These are phyloP conservation scores for Corniculantispora saksenae DNA, from an alignment of 2,329 filamentous ascomycete genomes.

Conservation along the genomic window DNA sequence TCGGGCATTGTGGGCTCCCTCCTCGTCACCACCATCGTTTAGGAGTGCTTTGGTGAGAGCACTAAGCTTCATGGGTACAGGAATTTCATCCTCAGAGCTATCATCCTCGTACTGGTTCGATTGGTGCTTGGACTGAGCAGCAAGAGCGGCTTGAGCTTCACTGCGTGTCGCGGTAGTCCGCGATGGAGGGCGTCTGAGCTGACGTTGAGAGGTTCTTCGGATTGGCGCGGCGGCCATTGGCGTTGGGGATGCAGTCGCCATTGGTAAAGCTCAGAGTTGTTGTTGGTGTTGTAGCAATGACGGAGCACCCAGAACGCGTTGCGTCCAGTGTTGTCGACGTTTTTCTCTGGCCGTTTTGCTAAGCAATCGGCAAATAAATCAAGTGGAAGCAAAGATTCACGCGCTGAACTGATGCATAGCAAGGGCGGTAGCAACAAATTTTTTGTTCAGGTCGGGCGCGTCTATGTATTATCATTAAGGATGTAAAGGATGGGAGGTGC, in stretches of 20 bases:
- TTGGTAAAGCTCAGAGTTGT: slow-evolving; percentile 27
- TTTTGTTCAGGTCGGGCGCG: background rate
- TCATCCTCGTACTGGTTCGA: slow-evolving; percentile 62
- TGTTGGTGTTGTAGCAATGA: background rate
- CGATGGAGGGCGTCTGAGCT: slow-evolving; percentile 52
- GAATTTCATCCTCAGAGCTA: slow-evolving; percentile 92
- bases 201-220: slow-evolving; percentile 57
- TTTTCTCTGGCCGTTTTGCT: background rate
- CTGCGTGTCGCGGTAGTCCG: slow-evolving; percentile 46
- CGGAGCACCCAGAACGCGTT: slow-evolving; percentile 8
- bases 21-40: slow-evolving; percentile 59
- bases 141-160: slow-evolving; percentile 44
- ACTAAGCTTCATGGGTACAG: slow-evolving; percentile 89
- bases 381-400: slow-evolving; percentile 9
- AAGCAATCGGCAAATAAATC: slow-evolving; percentile 9
- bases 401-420: slow-evolving; percentile 15
- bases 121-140: slow-evolving; percentile 34
- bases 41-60: slow-evolving; percentile 87
- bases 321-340: background rate
- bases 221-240: slow-evolving; percentile 52
- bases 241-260: slow-evolving; percentile 58
- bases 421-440: slow-evolving; percentile 9
- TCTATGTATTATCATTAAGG: slow-evolving; percentile 11
- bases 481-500: slow-evolving; percentile 18
- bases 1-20: slow-evolving; percentile 42